phyloP scores from a whole-genome alignment of 306 rosid genomes.

The Pterocarpus macrocarpus region DNA sequence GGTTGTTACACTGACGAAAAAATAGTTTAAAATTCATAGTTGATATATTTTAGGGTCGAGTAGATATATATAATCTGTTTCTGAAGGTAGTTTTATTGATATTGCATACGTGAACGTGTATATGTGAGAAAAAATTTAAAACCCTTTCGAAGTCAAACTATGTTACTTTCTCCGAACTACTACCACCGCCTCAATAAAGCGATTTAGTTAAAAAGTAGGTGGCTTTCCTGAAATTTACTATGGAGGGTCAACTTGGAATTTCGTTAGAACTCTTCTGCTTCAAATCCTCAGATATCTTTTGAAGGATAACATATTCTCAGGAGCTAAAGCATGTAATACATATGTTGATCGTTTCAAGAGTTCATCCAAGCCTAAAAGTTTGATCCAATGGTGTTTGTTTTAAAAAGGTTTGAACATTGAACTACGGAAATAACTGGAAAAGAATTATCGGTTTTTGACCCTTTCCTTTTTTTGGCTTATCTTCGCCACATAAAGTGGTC shows the following conservation, averaged over 20 bases:
- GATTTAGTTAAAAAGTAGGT: neutral
- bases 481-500: neutral
- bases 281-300: neutral
- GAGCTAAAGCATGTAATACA: neutral
- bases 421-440: neutral
- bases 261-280: neutral
- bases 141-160: conserved; percentile 25
- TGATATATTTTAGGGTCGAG: neutral
- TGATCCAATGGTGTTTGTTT: conserved; percentile 9
- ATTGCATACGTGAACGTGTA: neutral
- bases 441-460: conserved; percentile 7
- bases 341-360: conserved; percentile 37
- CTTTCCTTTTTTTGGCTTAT: conserved; percentile 6
- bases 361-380: conserved; percentile 7
- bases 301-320: neutral
- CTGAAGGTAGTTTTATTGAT: neutral
- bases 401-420: conserved; percentile 49
- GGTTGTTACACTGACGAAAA: conserved; percentile 39
- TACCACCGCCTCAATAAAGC: neutral
- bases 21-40: conserved; percentile 12
- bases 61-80: neutral
- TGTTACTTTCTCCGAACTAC: neutral
- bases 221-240: neutral
- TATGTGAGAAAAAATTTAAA: conserved; percentile 7
- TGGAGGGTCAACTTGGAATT: neutral